Evolutionary conservation across 345 rosid genomes (phyloP), one percentile per base, ranked within the genome.

Genomic region (Populus pruinosa): DNA sequence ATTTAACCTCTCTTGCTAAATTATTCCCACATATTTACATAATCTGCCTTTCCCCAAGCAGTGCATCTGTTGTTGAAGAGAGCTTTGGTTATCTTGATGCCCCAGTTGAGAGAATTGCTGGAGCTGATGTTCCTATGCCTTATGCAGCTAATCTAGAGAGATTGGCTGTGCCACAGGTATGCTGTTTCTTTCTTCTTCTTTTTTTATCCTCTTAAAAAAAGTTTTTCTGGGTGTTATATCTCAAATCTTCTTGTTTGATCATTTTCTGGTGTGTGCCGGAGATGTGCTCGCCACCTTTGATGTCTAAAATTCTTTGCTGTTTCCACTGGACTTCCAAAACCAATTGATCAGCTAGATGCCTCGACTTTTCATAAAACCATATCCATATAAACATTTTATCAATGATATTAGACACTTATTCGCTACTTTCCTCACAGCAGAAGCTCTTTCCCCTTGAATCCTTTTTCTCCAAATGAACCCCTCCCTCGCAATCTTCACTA

Each of bases 121-220:
- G 96, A 81, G 96, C 99, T 67, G 99, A 95, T 84, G 93, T 92
- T 69, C 97, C 97, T 69, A 92, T 89, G 98, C 97, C 99, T 36
- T 95, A 90, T 50, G 96, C 98, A 13, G 89, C 92, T 27, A 93
- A 93, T 87, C 88, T 93, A 29, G 98, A 95, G 87, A 91, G 98
- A 81, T 55, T 90, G 88, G 96, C 98, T 76, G 85, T 90, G 72
- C 98, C 97, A 67, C 99, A 95, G 95, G 98, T 94, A 31, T 7
- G 64, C 64, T 59, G 29, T 59, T n/a, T n/a, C 63, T 8, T 23
- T 1, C 8, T 23, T 56, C 35, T 21, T 55, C 9, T 0, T 56
- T 8, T 56, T 55, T 55, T 3, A n/a, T 14, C 13, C 16, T n/a
- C 12, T 41, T 41, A 4, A 4, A 31, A 31, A 31, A 31, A 41